Conservation (phyloP, 2,329 filamentous ascomycete species). For the Ascomycota sp. region DNA sequence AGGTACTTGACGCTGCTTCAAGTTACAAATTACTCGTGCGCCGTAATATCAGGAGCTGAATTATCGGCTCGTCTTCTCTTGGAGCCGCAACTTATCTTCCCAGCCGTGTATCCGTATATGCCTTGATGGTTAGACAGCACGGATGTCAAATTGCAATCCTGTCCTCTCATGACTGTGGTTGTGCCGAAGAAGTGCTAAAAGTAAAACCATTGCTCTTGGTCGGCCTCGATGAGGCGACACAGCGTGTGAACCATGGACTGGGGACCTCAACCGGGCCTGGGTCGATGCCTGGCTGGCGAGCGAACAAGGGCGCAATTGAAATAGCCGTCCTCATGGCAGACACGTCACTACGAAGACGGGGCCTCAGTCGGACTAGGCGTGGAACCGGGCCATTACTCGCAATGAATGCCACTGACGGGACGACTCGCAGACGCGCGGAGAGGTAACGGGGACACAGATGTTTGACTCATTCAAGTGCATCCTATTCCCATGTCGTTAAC, state of each 20-base stretch:
- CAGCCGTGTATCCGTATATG: background rate
- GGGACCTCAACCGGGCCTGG: background rate
- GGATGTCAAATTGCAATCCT: slow-evolving; percentile 99
- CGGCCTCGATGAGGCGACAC: slow-evolving; percentile 4
- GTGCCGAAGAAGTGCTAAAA: slow-evolving; percentile 99
- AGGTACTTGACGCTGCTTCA: too few species aligned
- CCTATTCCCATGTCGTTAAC: too few species aligned
- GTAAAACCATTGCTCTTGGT: slow-evolving; percentile 20
- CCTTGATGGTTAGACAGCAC: slow-evolving; percentile 37
- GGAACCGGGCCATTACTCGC: too few species aligned
- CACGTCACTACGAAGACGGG: too few species aligned
- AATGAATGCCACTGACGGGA: too few species aligned
- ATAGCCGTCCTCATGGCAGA: too few species aligned
- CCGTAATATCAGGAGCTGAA: too few species aligned
- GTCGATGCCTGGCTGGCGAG: slow-evolving; percentile 8
- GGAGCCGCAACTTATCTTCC: background rate
- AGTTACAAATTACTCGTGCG: too few species aligned
- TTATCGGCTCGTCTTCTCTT: background rate
- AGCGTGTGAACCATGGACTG: slow-evolving; percentile 1
- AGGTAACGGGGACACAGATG: too few species aligned
- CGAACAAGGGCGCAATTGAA: slow-evolving; percentile 4
- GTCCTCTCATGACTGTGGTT: slow-evolving; percentile 69
- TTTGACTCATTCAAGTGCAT: too few species aligned
- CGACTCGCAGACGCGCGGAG: too few species aligned
- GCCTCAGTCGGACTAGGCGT: too few species aligned